phyloP scores from a whole-genome alignment of 2,329 filamentous ascomycete genomes.

The Rasamsonia emersonii region DNA sequence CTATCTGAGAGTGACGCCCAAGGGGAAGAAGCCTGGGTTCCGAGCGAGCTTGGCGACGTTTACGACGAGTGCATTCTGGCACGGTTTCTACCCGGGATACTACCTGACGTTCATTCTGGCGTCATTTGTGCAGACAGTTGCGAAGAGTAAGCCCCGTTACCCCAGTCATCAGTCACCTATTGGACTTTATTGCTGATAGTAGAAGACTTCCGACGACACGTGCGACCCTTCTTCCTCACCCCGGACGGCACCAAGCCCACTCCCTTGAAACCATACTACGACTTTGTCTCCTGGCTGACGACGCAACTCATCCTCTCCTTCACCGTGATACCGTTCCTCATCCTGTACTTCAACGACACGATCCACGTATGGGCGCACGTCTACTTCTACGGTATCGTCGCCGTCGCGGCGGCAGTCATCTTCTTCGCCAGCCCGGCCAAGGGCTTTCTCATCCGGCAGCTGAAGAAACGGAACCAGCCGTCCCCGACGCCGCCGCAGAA shows the following conservation, averaged over 20 bases:
- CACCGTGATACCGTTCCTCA: constrained; percentile 71
- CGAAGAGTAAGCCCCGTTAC: constrained; percentile 68
- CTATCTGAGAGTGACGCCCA: constrained; percentile 88
- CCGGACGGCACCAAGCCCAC: constrained; percentile 62
- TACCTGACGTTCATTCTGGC: constrained; percentile 85
- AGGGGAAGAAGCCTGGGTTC: constrained; percentile 94
- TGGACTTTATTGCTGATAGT: constrained; percentile 13
- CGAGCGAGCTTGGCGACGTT: constrained; percentile 91
- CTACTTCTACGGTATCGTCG: constrained; percentile 76
- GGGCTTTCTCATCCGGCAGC: constrained; percentile 44
- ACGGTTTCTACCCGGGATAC: constrained; percentile 96
- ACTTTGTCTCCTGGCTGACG: constrained; percentile 62
- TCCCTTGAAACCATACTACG: constrained; percentile 75
- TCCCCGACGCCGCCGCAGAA: constrained; percentile 31
- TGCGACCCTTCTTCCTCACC: constrained; percentile 88
- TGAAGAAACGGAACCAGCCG: constrained; percentile 49
- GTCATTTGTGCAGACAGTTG: constrained; percentile 82
- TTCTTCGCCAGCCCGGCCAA: constrained; percentile 80
- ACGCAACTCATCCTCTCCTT: constrained; percentile 83
- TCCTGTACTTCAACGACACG: constrained; percentile 64
- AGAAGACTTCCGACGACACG: constrained; percentile 73
- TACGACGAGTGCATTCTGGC: constrained; percentile 90
- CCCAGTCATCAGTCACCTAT: constrained; percentile 1
- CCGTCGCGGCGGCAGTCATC: constrained; percentile 54
- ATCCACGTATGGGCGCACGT: constrained; percentile 72